phyloP scores from a whole-genome alignment of 805 yeast genomes.

The Monosporozyma siamensis region DNA sequence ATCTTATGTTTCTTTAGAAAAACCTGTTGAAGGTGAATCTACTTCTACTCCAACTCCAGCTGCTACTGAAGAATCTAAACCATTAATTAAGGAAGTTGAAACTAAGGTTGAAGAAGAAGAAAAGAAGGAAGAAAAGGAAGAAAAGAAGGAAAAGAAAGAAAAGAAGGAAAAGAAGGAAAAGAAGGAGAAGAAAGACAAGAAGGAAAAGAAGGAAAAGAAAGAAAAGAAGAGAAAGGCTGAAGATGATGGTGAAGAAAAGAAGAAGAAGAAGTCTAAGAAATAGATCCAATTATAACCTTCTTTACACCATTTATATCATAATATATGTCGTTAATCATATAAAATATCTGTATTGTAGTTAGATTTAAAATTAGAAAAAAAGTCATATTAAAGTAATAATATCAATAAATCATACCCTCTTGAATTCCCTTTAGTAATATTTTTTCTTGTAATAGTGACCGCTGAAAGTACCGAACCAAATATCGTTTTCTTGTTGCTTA shows the following conservation, averaged over 20 bases:
- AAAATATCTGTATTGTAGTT: constrained; percentile 5
- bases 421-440: no score
- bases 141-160: constrained; percentile 45
- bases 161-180: constrained; percentile 46
- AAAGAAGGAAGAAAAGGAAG: constrained; percentile 51
- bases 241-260: constrained; percentile 28
- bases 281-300: constrained; percentile 11
- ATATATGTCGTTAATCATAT: neutral
- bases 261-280: constrained; percentile 37
- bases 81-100: constrained; percentile 34
- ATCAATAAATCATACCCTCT: no score
- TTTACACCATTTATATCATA: neutral
- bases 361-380: neutral
- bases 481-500: no score
- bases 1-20: constrained; percentile 62
- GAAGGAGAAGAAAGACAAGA: constrained; percentile 35
- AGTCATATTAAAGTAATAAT: no score
- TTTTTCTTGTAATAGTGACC: no score
- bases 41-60: constrained; percentile 28
- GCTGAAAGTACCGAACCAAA: no score
- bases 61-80: constrained; percentile 27
- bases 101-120: constrained; percentile 32
- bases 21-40: constrained; percentile 29
- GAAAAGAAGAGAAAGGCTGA: constrained; percentile 29
- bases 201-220: constrained; percentile 34